phyloP scores from a whole-genome alignment of 2,329 filamentous ascomycete species.

The Dothidotthia symphoricarpi region DNA sequence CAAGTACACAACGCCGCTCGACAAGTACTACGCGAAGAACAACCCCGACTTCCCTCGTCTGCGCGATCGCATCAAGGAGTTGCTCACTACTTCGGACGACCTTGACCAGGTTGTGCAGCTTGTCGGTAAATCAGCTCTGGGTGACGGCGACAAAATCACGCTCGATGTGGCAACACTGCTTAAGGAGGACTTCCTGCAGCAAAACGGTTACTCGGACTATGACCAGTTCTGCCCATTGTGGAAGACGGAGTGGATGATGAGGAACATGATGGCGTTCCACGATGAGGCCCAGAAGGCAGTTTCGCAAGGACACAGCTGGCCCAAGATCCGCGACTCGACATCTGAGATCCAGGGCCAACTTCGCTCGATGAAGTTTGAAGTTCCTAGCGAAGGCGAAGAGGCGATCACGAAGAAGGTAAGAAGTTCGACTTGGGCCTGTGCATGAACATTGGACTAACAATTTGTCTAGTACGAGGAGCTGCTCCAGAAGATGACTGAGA shows the following conservation, averaged over 20 bases:
- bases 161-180: conserved; percentile 86
- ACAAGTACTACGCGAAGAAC: conserved; percentile 92
- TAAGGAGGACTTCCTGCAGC: conserved; percentile 98
- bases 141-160: conserved; percentile 97
- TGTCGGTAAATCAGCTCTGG: conserved; percentile 94
- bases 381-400: conserved; percentile 82
- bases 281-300: conserved; percentile 97
- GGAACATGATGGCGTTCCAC: conserved; percentile 96
- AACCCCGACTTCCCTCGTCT: conserved; percentile 91
- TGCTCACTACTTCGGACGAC: conserved; percentile 93
- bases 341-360: conserved; percentile 80
- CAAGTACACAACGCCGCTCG: conserved; percentile 87
- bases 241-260: conserved; percentile 99
- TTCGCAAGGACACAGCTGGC: conserved; percentile 85
- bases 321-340: conserved; percentile 88
- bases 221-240: conserved; percentile 99
- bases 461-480: conserved; percentile 78
- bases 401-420: conserved; percentile 77
- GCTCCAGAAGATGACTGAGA: conserved; percentile 89
- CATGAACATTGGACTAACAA: conserved; percentile 40
- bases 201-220: conserved; percentile 98
- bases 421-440: background rate
- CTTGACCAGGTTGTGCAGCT: conserved; percentile 98
- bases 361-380: conserved; percentile 94
- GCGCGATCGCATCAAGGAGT: conserved; percentile 88